Evolutionary conservation across 768 basidiomycete species (phyloP), one percentile per base, ranked within the genome.

Genomic region (Chalciporus sphaerocephalus): DNA sequence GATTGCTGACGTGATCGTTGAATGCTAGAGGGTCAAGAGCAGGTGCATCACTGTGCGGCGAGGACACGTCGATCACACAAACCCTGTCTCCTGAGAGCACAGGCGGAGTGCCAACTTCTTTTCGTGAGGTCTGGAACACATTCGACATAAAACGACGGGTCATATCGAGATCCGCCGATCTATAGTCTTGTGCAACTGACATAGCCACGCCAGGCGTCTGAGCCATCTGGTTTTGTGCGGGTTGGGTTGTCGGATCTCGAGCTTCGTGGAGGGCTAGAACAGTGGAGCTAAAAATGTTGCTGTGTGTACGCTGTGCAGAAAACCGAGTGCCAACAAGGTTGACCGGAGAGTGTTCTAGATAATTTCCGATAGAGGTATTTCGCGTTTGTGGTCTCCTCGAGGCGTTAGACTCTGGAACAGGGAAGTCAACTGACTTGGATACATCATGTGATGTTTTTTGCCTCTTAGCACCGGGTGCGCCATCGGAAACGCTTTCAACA

Each of bases 271-370:
- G 36, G 43, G 46, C 33, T 49, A 40, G 41, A 42, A 6, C 41
- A 40, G 51, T 50, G 48, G 49, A 51, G 52, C 41, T 9, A 22
- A 30, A 25, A 52, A 47, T 35, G 48, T 35, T 37, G 41, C 33
- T 38, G 27, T 7, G 28, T 5, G 20, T 30, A 36, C n/a, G 34
- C 16, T 16, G 35, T 27, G 11, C 47, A 45, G 38, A 40, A 10
- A 30, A 25, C 28, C 13, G 25, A 20, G 25, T 30, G 12, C 16
- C 20, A 35, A 25, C 18, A 32, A 22, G 17, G 20, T 33, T 20
- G 12, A 15, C 18, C 22, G 38, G 17, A 7, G 33, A 17, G 25
- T 35, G 6, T 6, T 47, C 8, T 5, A n/a, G 23, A 21, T 13
- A 30, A 17, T 0, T 18, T 16, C 42, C 22, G 8, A 23, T 38